Percentiles rank a stretch among this genome's conserved stretches.
phyloP scores from a whole-genome alignment of 192 early-diverging fungal species.

The Irineochytrium annulatum region DNA sequence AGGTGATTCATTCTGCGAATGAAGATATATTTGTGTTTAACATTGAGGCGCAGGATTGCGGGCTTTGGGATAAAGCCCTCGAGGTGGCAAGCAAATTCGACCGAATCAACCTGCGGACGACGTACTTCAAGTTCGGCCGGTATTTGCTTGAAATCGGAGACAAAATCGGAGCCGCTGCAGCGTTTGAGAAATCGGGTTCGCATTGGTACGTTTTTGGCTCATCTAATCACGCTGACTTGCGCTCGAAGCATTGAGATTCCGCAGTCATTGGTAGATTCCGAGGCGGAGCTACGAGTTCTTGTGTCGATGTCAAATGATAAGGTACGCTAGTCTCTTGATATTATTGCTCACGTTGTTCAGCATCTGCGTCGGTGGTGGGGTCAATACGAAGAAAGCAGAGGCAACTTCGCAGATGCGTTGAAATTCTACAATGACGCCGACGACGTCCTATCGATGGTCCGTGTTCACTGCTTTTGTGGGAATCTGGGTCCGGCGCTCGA shows the following conservation, averaged over 20 bases:
- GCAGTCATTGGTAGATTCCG: constrained; percentile 9
- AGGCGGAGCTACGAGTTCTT: constrained; percentile 15
- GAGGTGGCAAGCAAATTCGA: constrained; percentile 39
- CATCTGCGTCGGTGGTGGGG: constrained; percentile 52
- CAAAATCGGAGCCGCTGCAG: constrained; percentile 44
- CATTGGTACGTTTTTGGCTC: background rate
- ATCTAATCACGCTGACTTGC: background rate
- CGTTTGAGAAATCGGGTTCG: constrained; percentile 44
- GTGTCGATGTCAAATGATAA: constrained; percentile 16
- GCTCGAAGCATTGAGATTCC: constrained; percentile 6
- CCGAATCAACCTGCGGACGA: constrained; percentile 37
- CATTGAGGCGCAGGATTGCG: constrained; percentile 8
- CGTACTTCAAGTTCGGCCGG: constrained; percentile 45
- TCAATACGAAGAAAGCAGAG: constrained; percentile 46
- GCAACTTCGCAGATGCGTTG: constrained; percentile 35
- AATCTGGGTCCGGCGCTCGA: constrained; percentile 45
- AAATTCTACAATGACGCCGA: constrained; percentile 43
- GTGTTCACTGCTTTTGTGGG: constrained; percentile 44
- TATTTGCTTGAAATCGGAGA: constrained; percentile 46
- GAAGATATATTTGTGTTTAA: background rate
- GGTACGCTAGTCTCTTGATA: constrained; percentile 13
- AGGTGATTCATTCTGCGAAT: constrained; percentile 18
- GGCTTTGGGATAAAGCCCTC: constrained; percentile 47
- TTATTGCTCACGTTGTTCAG: constrained; percentile 9
- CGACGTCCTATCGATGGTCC: constrained; percentile 43